Conservation (phyloP, 768 basidiomycete genomes). For the Serendipita indica region DNA sequence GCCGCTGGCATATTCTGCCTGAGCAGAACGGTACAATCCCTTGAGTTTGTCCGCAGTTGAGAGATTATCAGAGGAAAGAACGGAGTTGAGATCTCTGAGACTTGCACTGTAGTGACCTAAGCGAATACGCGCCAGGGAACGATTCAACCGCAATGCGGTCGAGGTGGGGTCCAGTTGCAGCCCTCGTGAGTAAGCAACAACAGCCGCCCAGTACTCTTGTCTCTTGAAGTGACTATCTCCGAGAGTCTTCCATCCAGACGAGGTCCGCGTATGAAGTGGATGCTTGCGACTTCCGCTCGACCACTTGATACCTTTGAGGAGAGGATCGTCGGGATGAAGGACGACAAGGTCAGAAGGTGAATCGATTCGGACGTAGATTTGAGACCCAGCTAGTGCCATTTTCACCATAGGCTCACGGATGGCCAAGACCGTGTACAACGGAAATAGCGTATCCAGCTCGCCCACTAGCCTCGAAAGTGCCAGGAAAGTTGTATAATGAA, state of each 20-base stretch:
- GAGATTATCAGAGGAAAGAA: constrained; percentile 10
- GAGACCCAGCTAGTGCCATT: constrained; percentile 9
- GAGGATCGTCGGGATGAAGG: constrained; percentile 11
- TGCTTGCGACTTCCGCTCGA: neutral
- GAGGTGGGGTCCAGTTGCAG: constrained; percentile 15
- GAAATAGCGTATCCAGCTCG: constrained; percentile 20
- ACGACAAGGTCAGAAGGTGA: constrained; percentile 22
- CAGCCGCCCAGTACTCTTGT: constrained; percentile 19
- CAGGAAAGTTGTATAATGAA: constrained; percentile 21
- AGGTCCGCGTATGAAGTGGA: neutral
- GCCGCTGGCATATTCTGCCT: constrained; percentile 19
- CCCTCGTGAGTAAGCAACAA: constrained; percentile 19
- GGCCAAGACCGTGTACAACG: constrained; percentile 20
- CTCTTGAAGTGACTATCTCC: constrained; percentile 19
- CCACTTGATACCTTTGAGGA: constrained; percentile 13
- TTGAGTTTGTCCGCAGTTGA: constrained; percentile 13
- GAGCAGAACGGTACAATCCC: constrained; percentile 19
- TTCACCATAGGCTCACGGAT: constrained; percentile 24
- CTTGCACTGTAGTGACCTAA: constrained; percentile 19
- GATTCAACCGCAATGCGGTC: constrained; percentile 19
- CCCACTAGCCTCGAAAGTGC: constrained; percentile 14
- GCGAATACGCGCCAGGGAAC: constrained; percentile 19
- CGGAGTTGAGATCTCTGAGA: constrained; percentile 17
- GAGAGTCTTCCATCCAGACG: constrained; percentile 16
- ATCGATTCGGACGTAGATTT: constrained; percentile 20